phyloP scores from a whole-genome alignment of 1,139 yeast genomes.

The Yamadazyma aaseri region DNA sequence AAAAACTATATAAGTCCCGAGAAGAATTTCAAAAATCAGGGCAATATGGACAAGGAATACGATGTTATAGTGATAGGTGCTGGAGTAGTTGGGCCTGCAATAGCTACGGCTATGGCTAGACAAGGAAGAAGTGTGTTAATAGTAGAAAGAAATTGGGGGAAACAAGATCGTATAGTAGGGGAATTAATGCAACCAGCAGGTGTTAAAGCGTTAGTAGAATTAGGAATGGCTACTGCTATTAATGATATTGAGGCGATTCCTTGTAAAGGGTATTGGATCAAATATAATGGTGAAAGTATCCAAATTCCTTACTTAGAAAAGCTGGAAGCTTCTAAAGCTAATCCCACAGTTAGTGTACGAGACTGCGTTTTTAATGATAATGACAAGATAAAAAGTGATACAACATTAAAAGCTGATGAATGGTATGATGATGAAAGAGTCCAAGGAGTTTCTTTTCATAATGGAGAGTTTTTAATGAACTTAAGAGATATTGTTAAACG shows the following conservation, averaged over 20 bases:
- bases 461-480: conserved; percentile 81
- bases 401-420: conserved; percentile 43
- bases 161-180: conserved; percentile 96
- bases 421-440: conserved; percentile 66
- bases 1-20: not conserved
- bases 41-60: conserved; percentile 21
- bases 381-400: conserved; percentile 51
- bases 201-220: conserved; percentile 69
- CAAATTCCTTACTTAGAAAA: conserved; percentile 72
- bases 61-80: conserved; percentile 86
- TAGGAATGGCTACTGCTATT: conserved; percentile 79
- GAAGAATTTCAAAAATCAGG: not conserved
- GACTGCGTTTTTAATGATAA: conserved; percentile 55
- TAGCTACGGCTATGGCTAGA: conserved; percentile 87
- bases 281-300: conserved; percentile 57
- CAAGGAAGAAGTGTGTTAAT: conserved; percentile 80
- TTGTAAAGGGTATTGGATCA: conserved; percentile 78
- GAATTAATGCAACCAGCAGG: conserved; percentile 97
- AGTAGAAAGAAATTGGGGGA: conserved; percentile 84
- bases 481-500: conserved; percentile 67
- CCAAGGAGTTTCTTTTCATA: conserved; percentile 85
- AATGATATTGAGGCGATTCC: conserved; percentile 80
- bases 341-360: conserved; percentile 50
- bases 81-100: conserved; percentile 93
- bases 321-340: conserved; percentile 39